A percentile compares a stretch with the other conserved stretches of the same genome.
These are phyloP conservation scores for Aspergillus nanangensis DNA, from an alignment of 495 filamentous ascomycete genomes.

Conservation along the genomic window DNA sequence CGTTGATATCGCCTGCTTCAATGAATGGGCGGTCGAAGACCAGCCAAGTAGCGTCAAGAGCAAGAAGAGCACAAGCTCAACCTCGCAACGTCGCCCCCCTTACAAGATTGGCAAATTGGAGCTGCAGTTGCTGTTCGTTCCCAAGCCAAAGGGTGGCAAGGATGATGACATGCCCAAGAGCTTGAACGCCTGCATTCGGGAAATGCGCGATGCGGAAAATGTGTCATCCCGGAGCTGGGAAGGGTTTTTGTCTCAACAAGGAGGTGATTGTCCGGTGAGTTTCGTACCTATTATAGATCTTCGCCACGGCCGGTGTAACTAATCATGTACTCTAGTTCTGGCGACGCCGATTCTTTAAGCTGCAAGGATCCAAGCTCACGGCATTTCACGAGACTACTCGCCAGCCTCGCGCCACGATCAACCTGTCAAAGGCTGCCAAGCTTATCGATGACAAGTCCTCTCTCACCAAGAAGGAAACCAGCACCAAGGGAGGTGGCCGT, in stretches of 20 bases:
- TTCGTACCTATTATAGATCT: constrained; percentile 15
- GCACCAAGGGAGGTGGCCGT: constrained; percentile 67
- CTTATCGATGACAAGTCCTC: constrained; percentile 89
- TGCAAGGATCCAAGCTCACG: constrained; percentile 84
- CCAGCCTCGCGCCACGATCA: constrained; percentile 94
- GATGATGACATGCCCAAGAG: constrained; percentile 99
- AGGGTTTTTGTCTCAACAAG: constrained; percentile 90
- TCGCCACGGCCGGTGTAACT: constrained; percentile 1
- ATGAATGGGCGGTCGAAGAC: constrained; percentile 95
- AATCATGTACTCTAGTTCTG: constrained; percentile 65
- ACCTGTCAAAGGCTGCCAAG: constrained; percentile 87
- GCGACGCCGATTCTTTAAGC: constrained; percentile 96
- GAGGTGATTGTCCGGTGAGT: constrained; percentile 95
- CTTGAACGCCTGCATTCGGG: constrained; percentile 89
- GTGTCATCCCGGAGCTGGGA: constrained; percentile 70
- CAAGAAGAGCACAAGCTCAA: constrained; percentile 67
- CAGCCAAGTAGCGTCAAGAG: constrained; percentile 78
- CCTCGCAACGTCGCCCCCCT: constrained; percentile 66
- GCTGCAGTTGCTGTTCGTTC: constrained; percentile 88
- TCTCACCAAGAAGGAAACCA: constrained; percentile 74
- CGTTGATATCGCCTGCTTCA: constrained; percentile 89
- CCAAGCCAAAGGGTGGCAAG: constrained; percentile 79
- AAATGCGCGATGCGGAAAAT: constrained; percentile 83
- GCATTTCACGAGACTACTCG: constrained; percentile 94
- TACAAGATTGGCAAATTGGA: constrained; percentile 94